Evolutionary conservation across 352 stramenopile species (phyloP), one percentile per base, ranked within the genome.

Genomic region (Globisporangium cederbergense): DNA sequence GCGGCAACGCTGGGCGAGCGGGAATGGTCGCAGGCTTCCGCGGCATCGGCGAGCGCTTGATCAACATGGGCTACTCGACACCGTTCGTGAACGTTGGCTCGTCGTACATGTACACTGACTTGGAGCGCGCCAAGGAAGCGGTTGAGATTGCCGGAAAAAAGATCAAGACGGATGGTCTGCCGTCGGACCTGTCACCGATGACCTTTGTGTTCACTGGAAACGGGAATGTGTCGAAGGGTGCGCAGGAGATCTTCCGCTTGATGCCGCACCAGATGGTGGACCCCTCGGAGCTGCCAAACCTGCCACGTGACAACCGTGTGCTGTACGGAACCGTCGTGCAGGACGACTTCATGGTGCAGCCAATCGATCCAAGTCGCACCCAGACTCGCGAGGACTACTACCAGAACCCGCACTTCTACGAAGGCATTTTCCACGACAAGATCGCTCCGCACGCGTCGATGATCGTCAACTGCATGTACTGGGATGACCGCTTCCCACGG

Each of bases 381-480:
- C 36, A 65, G 8, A 74, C 72, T 9, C 78, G 89, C 11, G 72
- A 89, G 6, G 80, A 98, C 58, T 99, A 98, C 76, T 96, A 96
- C 65, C 75, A 85, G 59, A 79, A 98, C 70, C 93, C 96, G 4
- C 77, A 93, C 46, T 62, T 88, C 38, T 99, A 98, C 75, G 84
- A 96, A 56, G 73, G 79, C 53, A 81, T 87, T 36, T 99, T 99
- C 77, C 86, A 97, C 59, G 73, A 97, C 64, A 86, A 79, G 20
- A 76, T 98, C 59, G 82, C 93, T 50, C 94, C 94, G 5, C 86
- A 98, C 67, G 79, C 85, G 58, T 97, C 93, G 40, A 95, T 98
- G 67, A 71, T 99, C 25, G 81, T 98, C 52, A 98, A 98, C 78
- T 93, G 92, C 68, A 98, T 98, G 73, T 99, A 98, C 77, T 99